phyloP scores from a whole-genome alignment of 495 filamentous ascomycete species.

The Lophiostoma macrostomum region DNA sequence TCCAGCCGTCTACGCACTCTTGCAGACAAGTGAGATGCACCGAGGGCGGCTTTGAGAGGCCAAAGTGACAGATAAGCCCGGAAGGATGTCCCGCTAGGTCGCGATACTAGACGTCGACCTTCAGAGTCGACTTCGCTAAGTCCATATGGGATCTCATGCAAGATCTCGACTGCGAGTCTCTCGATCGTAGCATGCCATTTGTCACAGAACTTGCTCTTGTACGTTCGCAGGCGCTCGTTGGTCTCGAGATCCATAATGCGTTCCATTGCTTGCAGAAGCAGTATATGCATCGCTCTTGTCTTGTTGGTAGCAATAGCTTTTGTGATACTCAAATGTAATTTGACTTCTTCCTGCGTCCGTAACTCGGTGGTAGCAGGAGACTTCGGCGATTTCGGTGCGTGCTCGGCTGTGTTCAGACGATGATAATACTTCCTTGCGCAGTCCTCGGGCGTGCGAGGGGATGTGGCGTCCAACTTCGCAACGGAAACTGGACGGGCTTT shows the following conservation, averaged over 20 bases:
- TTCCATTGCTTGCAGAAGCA: neutral
- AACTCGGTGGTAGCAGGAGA: neutral
- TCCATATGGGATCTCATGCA: constrained; percentile 2
- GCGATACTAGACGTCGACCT: neutral
- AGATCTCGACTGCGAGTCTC: neutral
- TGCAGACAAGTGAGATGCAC: too few species aligned
- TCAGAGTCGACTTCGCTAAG: neutral
- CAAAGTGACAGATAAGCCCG: constrained; percentile 4
- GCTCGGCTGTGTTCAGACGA: too few species aligned
- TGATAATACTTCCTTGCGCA: too few species aligned
- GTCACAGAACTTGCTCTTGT: neutral
- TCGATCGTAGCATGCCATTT: constrained; percentile 1
- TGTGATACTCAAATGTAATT: neutral
- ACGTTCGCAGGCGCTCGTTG: neutral
- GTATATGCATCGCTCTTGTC: constrained; percentile 5
- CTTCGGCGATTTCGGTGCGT: too few species aligned
- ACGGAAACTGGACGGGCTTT: too few species aligned
- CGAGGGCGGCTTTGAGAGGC: neutral
- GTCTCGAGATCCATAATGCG: neutral
- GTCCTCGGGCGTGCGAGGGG: too few species aligned
- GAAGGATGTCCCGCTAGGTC: neutral
- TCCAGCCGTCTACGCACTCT: neutral
- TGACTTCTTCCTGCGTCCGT: neutral
- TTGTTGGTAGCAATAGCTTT: neutral
- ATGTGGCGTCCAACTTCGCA: too few species aligned